These are phyloP conservation scores for Nitzschia sp. DNA, from an alignment of 108 stramenopile species.

Conservation along the genomic window DNA sequence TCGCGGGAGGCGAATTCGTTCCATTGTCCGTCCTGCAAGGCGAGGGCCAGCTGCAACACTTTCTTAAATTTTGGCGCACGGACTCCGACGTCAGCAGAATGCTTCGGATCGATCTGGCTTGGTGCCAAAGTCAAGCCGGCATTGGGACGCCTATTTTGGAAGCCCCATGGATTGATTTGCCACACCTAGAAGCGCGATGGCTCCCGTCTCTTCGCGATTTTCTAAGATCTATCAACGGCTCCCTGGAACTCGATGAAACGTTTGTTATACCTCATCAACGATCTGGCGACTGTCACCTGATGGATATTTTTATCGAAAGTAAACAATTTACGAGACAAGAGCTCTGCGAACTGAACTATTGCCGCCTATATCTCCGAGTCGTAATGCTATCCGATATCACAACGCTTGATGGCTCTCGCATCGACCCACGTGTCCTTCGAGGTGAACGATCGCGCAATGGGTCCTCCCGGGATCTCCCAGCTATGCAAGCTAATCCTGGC, in stretches of 20 bases:
- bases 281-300: background rate
- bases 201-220: slow-evolving; percentile 1
- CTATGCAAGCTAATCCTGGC: too few relatives aligned
- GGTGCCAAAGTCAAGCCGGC: background rate
- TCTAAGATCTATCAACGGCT: background rate
- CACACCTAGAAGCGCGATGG: background rate
- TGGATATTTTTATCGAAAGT: background rate
- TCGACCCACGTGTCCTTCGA: background rate
- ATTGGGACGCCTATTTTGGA: background rate
- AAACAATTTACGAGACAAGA: background rate
- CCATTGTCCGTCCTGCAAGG: background rate
- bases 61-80: background rate
- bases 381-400: background rate
- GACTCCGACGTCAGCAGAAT: background rate
- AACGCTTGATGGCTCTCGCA: background rate
- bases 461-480: too few relatives aligned
- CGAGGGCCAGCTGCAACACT: background rate
- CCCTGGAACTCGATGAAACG: background rate
- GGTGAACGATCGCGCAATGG: too few relatives aligned
- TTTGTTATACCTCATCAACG: background rate
- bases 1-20: background rate
- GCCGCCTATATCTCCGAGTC: slow-evolving; percentile 12
- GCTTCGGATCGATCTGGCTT: background rate
- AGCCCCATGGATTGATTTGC: background rate
- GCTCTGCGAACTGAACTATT: slow-evolving; percentile 7